A percentile compares a stretch with the other conserved stretches of the same genome.
Evolutionary conservation across 306 rosid species (phyloP).

Genomic region (Fragaria ananassa): DNA sequence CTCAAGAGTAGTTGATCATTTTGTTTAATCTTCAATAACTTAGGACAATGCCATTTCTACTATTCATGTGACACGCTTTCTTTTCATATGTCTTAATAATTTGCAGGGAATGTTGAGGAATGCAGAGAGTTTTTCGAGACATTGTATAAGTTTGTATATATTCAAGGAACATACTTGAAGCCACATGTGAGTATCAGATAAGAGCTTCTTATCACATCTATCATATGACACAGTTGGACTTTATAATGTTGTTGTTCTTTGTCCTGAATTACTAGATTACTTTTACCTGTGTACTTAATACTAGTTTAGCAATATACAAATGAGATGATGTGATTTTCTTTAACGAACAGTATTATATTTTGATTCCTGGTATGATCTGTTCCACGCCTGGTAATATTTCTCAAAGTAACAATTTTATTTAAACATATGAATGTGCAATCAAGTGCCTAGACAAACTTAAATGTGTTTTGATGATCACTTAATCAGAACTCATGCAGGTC

Average conservation of each 20-base stretch:
- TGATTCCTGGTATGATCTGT: not conserved
- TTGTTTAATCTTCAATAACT: not conserved
- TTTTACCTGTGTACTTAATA: not conserved
- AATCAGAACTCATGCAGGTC: slow-evolving; percentile 47
- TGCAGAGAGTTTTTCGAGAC: slow-evolving; percentile 68
- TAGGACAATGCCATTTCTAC: not conserved
- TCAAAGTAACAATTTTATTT: not conserved
- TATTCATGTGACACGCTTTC: not conserved
- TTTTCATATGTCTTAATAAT: slow-evolving; percentile 13
- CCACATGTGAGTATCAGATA: slow-evolving; percentile 69
- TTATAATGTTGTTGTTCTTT: not conserved
- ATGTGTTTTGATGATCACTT: slow-evolving; percentile 20
- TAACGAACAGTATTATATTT: not conserved
- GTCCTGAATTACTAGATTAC: not conserved
- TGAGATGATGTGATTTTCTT: not conserved
- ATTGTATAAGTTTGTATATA: slow-evolving; percentile 73
- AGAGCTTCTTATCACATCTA: not conserved
- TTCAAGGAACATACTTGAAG: slow-evolving; percentile 88
- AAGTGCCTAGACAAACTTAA: not conserved
- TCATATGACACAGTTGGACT: not conserved
- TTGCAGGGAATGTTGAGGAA: slow-evolving; percentile 70
- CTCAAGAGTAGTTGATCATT: not conserved
- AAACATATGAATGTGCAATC: not conserved
- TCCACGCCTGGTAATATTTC: not conserved
- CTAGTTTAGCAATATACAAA: not conserved